Evolutionary conservation across 2,329 filamentous ascomycete genomes (phyloP).

Genomic region (Cordyceps farinosa): DNA sequence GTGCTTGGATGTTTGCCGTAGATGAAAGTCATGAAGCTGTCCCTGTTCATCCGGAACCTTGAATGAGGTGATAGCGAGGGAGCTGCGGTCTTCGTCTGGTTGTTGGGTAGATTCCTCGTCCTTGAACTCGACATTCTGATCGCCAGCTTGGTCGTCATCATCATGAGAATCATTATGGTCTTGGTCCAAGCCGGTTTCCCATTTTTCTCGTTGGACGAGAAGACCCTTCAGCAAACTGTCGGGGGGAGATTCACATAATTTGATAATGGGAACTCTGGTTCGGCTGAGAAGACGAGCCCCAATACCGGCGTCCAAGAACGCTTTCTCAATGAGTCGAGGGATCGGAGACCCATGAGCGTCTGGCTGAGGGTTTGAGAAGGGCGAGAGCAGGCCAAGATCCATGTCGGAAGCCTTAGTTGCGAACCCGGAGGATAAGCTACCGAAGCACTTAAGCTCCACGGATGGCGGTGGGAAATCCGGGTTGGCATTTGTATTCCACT

Average conservation of each 20-base stretch:
- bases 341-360: constrained; percentile 58
- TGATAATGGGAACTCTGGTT: constrained; percentile 83
- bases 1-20: constrained; percentile 42
- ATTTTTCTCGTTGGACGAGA: constrained; percentile 62
- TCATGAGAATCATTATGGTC: constrained; percentile 36
- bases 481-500: constrained; percentile 38
- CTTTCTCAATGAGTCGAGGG: constrained; percentile 71
- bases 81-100: constrained; percentile 5
- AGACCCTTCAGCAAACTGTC: constrained; percentile 58
- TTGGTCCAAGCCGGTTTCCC: constrained; percentile 57
- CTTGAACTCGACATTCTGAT: constrained; percentile 22
- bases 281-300: constrained; percentile 74
- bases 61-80: constrained; percentile 20
- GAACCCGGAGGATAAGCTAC: constrained; percentile 80
- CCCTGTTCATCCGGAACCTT: constrained; percentile 22
- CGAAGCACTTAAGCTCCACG: constrained; percentile 73
- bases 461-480: constrained; percentile 49
- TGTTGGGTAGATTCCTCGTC: constrained; percentile 25
- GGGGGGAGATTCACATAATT: constrained; percentile 71
- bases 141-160: constrained; percentile 33
- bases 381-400: constrained; percentile 76
- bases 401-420: constrained; percentile 86
- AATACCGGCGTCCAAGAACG: constrained; percentile 66
- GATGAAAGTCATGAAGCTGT: constrained; percentile 26
- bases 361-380: constrained; percentile 51